Base-by-base conservation (phyloP, 2,329 filamentous ascomycete genomes). In the Alternaria atra region DNA sequence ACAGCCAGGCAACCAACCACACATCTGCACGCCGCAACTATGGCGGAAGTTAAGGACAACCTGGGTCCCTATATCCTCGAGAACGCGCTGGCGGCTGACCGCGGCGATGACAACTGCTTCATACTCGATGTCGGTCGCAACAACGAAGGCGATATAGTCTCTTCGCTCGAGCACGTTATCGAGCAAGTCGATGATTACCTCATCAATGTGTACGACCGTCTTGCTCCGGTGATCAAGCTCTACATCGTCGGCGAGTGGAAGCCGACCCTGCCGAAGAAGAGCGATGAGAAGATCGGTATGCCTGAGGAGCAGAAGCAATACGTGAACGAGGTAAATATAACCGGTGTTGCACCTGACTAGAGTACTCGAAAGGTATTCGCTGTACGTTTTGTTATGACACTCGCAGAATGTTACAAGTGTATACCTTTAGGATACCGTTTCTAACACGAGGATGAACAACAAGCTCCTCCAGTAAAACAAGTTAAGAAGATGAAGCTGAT, bases 201-300 rank as follows among this genome's bases (percentile, higher is more conserved):
- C 55, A 15, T 46, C 27, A n/a, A 63, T 2, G 35, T 57, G 20
- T n/a, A 52, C 2, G 47, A 61, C 12, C 20, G 10, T 2, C 6
- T 42, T 12, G 6, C n/a, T 5, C 42, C 62, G 6, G 30, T 39
- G 30, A 73, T 59, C 2, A 75, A 74, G 54, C 47, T 77, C 5
- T 72, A 76, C 42, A 52, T 77, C 17, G 29, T 71, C 1, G 75
- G 75, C 6, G 63, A 69, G 4, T 76, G 71, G 70, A 66, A 52
- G 13, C 48, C 59, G 12, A 27, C 58, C 51, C 8, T 5, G 4
- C 8, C 27, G 4, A 39, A 35, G 9, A 27, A 27, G 2, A 32
- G 17, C 9, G 20, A 10, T 5, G 43, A 34, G 0, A 17, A 32
- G 4, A 13, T 12, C 10, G 15, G 2, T 13, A 8, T 25, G 1